Base-by-base conservation (phyloP, 2,329 filamentous ascomycete species). In the Magnaporthiopsis incrustans region DNA sequence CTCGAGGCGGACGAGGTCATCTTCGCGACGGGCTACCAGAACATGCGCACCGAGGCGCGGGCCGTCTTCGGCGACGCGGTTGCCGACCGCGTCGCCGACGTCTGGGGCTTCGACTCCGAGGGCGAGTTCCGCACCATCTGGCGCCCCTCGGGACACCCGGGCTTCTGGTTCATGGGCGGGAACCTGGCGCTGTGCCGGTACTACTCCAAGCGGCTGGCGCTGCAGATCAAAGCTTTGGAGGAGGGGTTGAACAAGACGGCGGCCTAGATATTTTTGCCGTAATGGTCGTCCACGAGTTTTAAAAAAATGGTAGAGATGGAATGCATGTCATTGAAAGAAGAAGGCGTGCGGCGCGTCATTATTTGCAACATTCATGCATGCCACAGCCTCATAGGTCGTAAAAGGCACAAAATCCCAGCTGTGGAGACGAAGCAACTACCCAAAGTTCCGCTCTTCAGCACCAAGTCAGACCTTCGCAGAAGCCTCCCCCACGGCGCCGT, bases 121-220 rank as follows among this genome's bases (percentile, higher is more conserved):
- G 82, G 81, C 3, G 82, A 89, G 75, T 74, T 83, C 67, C 77
- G 82, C 7, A 80, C 74, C 58, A 83, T 83, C 68, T 89, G 85
- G 84, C 80, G 83, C 64, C 77, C 77, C 30, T 87, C 80, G 33
- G 85, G 86, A 0, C 85, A 88, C 63, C 83, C 83, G 0, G 85
- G 85, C 0, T 86, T 89, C 67, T 89, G 85, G 86, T 85, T 85
- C 66, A 85, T 87, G 68, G 86, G 85, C 0, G 86, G 87, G 2
- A 89, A 87, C 67, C 71, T 89, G 56, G 85, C 85, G 0, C 73
- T 88, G 62, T 87, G 85, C 63, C 78, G 86, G 11, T 84, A 84
- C 61, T 89, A 80, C 68, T 87, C 85, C 0, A 81, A 77, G 44
- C 65, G 82, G 1, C 66, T 85, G 65, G 82, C 81, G 0, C 67